Conservation (phyloP, 768 basidiomycete genomes). For the Collybia mongolica region DNA sequence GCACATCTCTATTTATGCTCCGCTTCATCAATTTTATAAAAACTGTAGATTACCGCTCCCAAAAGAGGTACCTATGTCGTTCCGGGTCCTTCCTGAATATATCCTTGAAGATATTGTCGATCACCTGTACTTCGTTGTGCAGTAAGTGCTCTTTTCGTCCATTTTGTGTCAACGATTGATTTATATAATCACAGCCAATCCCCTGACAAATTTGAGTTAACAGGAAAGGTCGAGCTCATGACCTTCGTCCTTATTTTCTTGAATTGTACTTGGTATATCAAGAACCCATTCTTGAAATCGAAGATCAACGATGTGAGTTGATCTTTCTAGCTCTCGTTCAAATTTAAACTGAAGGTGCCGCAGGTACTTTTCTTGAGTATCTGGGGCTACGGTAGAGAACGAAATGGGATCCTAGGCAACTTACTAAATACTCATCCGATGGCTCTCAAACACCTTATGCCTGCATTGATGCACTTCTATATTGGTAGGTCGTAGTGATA, state of each 20-base stretch:
- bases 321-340: background rate
- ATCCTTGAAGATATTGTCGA: conserved; percentile 93
- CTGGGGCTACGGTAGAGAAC: conserved; percentile 63
- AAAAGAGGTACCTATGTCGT: conserved; percentile 77
- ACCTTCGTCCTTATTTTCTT: conserved; percentile 90
- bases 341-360: conserved; percentile 1
- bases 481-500: conserved; percentile 57
- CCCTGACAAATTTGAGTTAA: conserved; percentile 79
- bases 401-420: conserved; percentile 74
- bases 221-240: conserved; percentile 85
- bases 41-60: conserved; percentile 80
- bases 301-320: conserved; percentile 86
- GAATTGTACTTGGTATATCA: conserved; percentile 95
- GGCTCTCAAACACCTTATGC: conserved; percentile 87
- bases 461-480: conserved; percentile 91
- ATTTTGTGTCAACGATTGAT: background rate
- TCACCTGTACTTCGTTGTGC: conserved; percentile 79
- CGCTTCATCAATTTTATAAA: background rate
- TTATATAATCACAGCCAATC: conserved; percentile 38
- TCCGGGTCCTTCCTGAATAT: conserved; percentile 91
- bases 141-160: conserved; percentile 43
- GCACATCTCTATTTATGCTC: conserved; percentile 23
- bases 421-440: conserved; percentile 82
- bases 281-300: conserved; percentile 96
- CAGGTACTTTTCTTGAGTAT: conserved; percentile 77